Evolutionary conservation across 2,329 filamentous ascomycete genomes (phyloP).

Genomic region (Pyricularia sp.): DNA sequence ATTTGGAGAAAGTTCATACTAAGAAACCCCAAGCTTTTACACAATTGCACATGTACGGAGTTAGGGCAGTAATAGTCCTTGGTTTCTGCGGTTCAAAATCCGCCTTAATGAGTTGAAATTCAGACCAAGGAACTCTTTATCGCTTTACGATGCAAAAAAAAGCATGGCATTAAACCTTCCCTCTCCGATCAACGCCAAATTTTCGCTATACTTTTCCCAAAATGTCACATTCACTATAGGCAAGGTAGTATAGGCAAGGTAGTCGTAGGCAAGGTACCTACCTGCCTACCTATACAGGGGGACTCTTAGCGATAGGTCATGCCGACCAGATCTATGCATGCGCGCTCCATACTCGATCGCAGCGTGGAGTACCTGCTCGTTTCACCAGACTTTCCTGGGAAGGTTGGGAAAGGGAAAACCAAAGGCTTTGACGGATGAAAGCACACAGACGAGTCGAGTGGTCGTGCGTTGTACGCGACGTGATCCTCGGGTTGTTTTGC

Average conservation of each 20-base stretch:
- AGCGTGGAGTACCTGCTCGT: background rate
- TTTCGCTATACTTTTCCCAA: background rate
- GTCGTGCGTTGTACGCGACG: background rate
- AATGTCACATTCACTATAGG: background rate
- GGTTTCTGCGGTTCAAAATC: background rate
- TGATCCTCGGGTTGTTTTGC: background rate
- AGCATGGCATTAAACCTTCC: background rate
- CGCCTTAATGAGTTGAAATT: background rate
- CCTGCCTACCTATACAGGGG: background rate
- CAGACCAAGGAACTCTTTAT: background rate
- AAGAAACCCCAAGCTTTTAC: background rate
- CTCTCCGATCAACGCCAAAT: background rate
- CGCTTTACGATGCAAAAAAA: background rate
- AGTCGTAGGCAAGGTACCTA: background rate
- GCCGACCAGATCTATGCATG: background rate
- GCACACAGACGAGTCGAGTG: background rate
- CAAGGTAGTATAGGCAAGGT: background rate
- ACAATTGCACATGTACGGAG: background rate
- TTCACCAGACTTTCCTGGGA: background rate
- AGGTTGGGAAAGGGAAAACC: background rate
- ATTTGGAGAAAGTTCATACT: background rate
- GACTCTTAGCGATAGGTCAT: background rate
- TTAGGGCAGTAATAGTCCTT: too few species aligned
- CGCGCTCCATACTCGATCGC: background rate
- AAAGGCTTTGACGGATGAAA: background rate